phyloP scores from a whole-genome alignment of 306 rosid species.

The Cicer yamashitae region DNA sequence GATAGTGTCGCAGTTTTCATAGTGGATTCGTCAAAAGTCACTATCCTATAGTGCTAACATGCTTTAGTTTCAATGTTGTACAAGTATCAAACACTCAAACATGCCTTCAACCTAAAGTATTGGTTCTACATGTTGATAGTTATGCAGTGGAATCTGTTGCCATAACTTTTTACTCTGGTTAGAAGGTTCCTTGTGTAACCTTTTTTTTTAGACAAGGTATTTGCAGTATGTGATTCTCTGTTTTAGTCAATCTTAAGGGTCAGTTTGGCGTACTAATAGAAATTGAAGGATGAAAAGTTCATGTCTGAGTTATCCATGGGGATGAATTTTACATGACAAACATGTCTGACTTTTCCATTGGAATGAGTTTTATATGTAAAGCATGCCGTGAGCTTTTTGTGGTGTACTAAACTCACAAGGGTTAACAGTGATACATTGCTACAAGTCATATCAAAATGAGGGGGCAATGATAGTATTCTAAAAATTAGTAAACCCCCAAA shows the following conservation, averaged over 20 bases:
- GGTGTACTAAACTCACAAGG: background rate
- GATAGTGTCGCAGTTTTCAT: too few relatives aligned
- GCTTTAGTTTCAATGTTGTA: too few relatives aligned
- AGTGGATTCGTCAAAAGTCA: too few relatives aligned
- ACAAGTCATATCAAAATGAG: background rate
- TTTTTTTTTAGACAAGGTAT: slow-evolving; percentile 4
- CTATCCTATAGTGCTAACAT: too few relatives aligned
- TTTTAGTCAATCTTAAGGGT: background rate
- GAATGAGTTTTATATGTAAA: background rate
- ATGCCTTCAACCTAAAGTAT: too few relatives aligned
- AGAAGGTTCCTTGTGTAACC: background rate
- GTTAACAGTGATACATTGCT: background rate
- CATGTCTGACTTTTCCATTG: background rate
- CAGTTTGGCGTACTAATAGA: background rate
- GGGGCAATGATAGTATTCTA: background rate
- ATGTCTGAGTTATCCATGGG: background rate
- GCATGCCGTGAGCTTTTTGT: background rate
- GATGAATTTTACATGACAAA: background rate
- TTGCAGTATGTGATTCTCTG: background rate
- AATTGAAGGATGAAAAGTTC: background rate
- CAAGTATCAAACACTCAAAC: too few relatives aligned
- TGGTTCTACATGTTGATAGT: background rate
- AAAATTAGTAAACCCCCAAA: background rate
- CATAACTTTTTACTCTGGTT: background rate
- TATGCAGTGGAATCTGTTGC: background rate